phyloP scores from a whole-genome alignment of 2,329 filamentous ascomycete species.

The Penicillium sp. region DNA sequence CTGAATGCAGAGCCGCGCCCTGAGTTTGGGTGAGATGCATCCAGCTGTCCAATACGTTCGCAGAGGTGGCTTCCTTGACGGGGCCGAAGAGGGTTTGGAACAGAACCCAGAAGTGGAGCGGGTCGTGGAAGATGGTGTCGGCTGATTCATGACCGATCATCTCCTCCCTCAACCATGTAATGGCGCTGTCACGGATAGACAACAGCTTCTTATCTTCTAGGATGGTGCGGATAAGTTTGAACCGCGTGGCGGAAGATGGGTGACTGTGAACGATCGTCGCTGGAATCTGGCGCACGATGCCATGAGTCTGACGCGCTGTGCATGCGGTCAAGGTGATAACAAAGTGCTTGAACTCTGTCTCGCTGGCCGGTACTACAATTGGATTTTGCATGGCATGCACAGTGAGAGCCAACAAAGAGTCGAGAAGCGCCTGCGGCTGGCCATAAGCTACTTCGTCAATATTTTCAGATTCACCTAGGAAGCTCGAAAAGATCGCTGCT shows the following conservation, averaged over 20 bases:
- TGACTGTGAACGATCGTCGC: constrained; percentile 47
- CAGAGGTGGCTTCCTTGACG: constrained; percentile 38
- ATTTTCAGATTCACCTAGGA: constrained; percentile 44
- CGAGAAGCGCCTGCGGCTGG: constrained; percentile 51
- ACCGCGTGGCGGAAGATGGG: constrained; percentile 48
- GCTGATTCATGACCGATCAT: constrained; percentile 43
- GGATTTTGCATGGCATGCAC: constrained; percentile 48
- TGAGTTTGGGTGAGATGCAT: constrained; percentile 49
- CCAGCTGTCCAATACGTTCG: constrained; percentile 40
- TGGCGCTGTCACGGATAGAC: constrained; percentile 54
- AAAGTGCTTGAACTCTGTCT: constrained; percentile 52
- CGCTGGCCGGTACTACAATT: constrained; percentile 44
- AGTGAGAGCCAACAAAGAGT: constrained; percentile 52
- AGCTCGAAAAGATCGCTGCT: constrained; percentile 49
- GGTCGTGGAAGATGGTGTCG: constrained; percentile 33
- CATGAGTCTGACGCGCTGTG: constrained; percentile 34
- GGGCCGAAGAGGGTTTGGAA: constrained; percentile 52
- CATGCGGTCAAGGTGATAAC: constrained; percentile 46
- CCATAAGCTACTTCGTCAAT: constrained; percentile 38
- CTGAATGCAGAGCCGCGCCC: constrained; percentile 50
- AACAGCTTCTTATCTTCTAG: constrained; percentile 52
- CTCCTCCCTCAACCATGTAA: constrained; percentile 59
- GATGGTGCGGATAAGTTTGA: constrained; percentile 53
- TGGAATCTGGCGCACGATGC: constrained; percentile 37
- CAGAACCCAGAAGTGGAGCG: constrained; percentile 39